Conservation (phyloP, 108 stramenopile genomes). For the Nitzschia palea region DNA sequence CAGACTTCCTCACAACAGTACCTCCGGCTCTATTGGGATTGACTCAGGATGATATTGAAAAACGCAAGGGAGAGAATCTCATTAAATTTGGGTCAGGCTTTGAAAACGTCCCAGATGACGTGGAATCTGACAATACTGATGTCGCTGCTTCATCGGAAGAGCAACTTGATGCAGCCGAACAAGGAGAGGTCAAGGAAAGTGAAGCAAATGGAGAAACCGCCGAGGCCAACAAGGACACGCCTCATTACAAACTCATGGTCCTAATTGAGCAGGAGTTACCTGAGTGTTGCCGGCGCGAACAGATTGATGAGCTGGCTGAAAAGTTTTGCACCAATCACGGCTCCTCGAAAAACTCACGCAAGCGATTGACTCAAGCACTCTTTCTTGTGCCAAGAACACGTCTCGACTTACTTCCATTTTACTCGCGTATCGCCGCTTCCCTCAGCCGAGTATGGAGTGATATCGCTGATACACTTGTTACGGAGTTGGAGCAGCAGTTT, state of each 20-base stretch:
- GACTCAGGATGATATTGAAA: slow-evolving; percentile 70
- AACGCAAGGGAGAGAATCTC: slow-evolving; percentile 62
- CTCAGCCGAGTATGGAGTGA: slow-evolving; percentile 78
- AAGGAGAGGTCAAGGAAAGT: slow-evolving; percentile 32
- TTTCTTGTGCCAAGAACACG: slow-evolving; percentile 81
- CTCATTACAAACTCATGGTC: slow-evolving; percentile 83
- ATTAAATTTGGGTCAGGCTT: slow-evolving; percentile 58
- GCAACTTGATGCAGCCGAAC: slow-evolving; percentile 50
- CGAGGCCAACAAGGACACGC: slow-evolving; percentile 76
- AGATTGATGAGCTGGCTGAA: slow-evolving; percentile 88
- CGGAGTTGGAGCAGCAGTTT: slow-evolving; percentile 81
- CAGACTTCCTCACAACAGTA: slow-evolving; percentile 87
- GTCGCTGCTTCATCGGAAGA: slow-evolving; percentile 44
- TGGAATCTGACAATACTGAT: slow-evolving; percentile 31
- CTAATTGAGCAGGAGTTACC: slow-evolving; percentile 92
- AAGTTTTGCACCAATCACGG: slow-evolving; percentile 83
- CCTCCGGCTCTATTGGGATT: slow-evolving; percentile 89
- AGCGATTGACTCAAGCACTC: slow-evolving; percentile 79
- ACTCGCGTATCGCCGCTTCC: slow-evolving; percentile 85
- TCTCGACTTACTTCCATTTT: slow-evolving; percentile 88
- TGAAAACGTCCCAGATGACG: slow-evolving; percentile 36
- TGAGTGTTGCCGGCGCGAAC: slow-evolving; percentile 83
- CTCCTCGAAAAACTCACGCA: slow-evolving; percentile 73
- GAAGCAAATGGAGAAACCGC: slow-evolving; percentile 31
- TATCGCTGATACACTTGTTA: slow-evolving; percentile 52